Percentiles rank a stretch among this genome's conserved stretches.
Conservation (phyloP, 2,329 filamentous ascomycete species). For the Microdochium bolleyi region DNA sequence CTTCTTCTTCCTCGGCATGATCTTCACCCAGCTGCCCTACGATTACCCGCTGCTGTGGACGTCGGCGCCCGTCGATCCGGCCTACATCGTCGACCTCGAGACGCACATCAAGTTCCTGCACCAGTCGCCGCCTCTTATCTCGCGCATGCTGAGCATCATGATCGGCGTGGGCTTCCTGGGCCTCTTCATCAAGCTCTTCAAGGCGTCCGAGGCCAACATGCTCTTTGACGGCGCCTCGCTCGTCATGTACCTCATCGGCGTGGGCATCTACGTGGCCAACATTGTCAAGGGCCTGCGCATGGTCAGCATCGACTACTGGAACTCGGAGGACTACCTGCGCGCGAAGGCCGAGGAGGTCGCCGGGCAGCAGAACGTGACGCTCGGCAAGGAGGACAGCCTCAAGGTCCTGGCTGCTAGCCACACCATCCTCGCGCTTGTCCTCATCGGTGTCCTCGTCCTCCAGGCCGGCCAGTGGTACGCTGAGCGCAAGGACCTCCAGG, state of each 20-base stretch:
- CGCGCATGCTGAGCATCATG: conserved; percentile 88
- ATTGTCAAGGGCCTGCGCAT: conserved; percentile 91
- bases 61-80: conserved; percentile 50
- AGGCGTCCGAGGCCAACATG: conserved; percentile 86
- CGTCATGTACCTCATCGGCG: conserved; percentile 75
- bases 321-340: conserved; percentile 20
- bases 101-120: conserved; percentile 86
- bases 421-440: conserved; percentile 86
- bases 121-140: conserved; percentile 83
- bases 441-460: conserved; percentile 84
- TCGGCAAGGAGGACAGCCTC: conserved; percentile 81
- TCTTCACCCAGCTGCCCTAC: conserved; percentile 95
- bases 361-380: conserved; percentile 7
- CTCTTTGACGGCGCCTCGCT: conserved; percentile 84
- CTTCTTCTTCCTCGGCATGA: conserved; percentile 96
- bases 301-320: conserved; percentile 64
- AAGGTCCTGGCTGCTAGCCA: conserved; percentile 91
- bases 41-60: conserved; percentile 87
- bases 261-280: conserved; percentile 91
- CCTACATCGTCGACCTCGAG: conserved; percentile 81
- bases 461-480: conserved; percentile 99
- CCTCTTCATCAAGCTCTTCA: conserved; percentile 92
- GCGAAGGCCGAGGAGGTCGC: conserved; percentile 48
- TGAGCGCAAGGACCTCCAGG: conserved; percentile 83
- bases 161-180: conserved; percentile 81